Evolutionary conservation across 2,329 filamentous ascomycete species (phyloP), one percentile per base, ranked within the genome.

Genomic region (Thielaviopsis euricoi): DNA sequence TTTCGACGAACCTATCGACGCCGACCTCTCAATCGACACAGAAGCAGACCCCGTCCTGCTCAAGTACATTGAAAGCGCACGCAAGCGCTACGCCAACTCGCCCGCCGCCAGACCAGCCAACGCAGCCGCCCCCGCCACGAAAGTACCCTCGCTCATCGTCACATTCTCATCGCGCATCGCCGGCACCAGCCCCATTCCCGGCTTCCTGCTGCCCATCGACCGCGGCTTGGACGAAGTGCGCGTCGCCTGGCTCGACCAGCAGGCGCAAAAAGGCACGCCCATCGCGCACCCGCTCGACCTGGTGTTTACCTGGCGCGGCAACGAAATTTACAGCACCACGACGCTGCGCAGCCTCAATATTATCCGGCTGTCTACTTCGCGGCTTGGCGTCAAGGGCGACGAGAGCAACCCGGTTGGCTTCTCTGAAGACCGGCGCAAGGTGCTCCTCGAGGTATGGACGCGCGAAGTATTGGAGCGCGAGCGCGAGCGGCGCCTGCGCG

Each of bases 371-470:
- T 26, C 57, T 10, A 66, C 62, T 6, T 65, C 65, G 13, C 68
- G 76, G 5, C 75, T 76, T 48, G 68, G 73, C 15, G 68, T 77
- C 21, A 64, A 67, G 12, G 37, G 50, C 22, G 67, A 72, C 52
- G 60, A 59, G 0, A 61, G 61, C 9, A 64, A 67, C 48, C 66
- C 70, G 3, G 73, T 74, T 22, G 76, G 77, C 1, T 76, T 78
- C 52, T 63, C 66, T 56, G 69, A 74, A 2, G 76, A 78, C 25
- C 75, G 77, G 23, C 74, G 75, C 13, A 77, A 78, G 56, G 77
- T 95, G n/a, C 78, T 85, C 63, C 76, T 95, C 62, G 83, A 90
- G 67, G 86, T 85, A 6, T 88, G 87, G 78, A 91, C 86, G 0
- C 74, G 81, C 7, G 80, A 85, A 12, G 69, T 79, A 1, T 85